Evolutionary conservation across 2,329 filamentous ascomycete species (phyloP).

Genomic region (Ophiostoma australiae): DNA sequence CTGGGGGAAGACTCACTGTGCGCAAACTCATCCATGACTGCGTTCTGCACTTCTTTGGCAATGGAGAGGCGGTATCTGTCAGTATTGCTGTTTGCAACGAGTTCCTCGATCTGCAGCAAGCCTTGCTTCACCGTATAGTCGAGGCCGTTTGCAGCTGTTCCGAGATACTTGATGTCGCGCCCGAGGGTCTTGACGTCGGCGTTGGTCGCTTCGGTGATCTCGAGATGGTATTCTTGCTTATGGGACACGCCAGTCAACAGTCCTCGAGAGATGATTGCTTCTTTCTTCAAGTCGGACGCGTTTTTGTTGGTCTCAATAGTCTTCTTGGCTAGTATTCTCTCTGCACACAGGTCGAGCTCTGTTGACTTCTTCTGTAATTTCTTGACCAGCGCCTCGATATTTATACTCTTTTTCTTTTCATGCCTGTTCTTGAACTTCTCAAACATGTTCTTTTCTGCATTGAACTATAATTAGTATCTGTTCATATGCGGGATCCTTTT

Average conservation of each 20-base stretch:
- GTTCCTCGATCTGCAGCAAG: neutral
- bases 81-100: neutral
- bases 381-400: constrained; percentile 20
- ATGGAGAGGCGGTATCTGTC: neutral
- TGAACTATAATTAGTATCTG: neutral
- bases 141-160: neutral
- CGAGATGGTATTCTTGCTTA: constrained; percentile 2
- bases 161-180: neutral
- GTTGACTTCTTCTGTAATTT: constrained; percentile 18
- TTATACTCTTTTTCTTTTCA: constrained; percentile 15
- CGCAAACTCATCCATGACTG: neutral
- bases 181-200: neutral
- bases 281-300: neutral
- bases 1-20: neutral
- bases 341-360: constrained; percentile 21
- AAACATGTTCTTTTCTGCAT: constrained; percentile 17
- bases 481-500: neutral
- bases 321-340: constrained; percentile 14
- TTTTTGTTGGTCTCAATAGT: constrained; percentile 3
- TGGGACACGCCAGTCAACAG: neutral
- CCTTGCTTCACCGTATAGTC: neutral
- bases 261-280: neutral
- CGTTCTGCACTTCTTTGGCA: neutral
- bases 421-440: constrained; percentile 19
- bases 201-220: neutral